These are phyloP conservation scores for Penicillium coffeae DNA, from an alignment of 495 filamentous ascomycete species.

Conservation along the genomic window DNA sequence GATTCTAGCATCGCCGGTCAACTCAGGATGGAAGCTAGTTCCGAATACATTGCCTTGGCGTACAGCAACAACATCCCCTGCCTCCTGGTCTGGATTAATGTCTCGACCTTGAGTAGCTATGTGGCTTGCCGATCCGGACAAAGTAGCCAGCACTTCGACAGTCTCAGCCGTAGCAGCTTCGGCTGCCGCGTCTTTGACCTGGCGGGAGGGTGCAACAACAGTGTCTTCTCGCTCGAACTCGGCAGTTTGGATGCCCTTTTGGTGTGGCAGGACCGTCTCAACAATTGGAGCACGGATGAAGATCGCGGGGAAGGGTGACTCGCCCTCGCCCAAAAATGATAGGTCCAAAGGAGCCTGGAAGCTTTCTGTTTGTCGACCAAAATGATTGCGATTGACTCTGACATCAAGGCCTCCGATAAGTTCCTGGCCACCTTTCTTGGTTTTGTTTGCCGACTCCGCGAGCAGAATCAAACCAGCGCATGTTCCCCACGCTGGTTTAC, in stretches of 20 bases:
- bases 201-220: slow-evolving; percentile 62
- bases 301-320: slow-evolving; percentile 68
- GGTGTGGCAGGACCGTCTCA: slow-evolving; percentile 67
- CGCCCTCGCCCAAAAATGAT: slow-evolving; percentile 58
- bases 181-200: slow-evolving; percentile 38
- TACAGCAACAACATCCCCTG: slow-evolving; percentile 87
- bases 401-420: slow-evolving; percentile 91
- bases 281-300: slow-evolving; percentile 96
- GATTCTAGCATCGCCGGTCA: slow-evolving; percentile 85
- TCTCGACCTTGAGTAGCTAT: slow-evolving; percentile 37
- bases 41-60: slow-evolving; percentile 92
- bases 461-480: slow-evolving; percentile 94
- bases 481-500: slow-evolving; percentile 91
- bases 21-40: slow-evolving; percentile 94
- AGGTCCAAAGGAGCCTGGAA: slow-evolving; percentile 77
- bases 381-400: slow-evolving; percentile 90
- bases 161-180: slow-evolving; percentile 41
- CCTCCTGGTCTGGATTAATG: slow-evolving; percentile 40
- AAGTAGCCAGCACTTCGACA: slow-evolving; percentile 48
- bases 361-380: slow-evolving; percentile 89
- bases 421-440: slow-evolving; percentile 88
- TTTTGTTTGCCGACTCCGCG: slow-evolving; percentile 79
- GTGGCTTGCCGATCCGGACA: slow-evolving; percentile 44
- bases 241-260: slow-evolving; percentile 46
- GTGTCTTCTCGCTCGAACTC: slow-evolving; percentile 54